A percentile compares a stretch with the other conserved stretches of the same genome.
phyloP scores from a whole-genome alignment of 2,329 filamentous ascomycete genomes.

The Gnomoniopsis sp. region DNA sequence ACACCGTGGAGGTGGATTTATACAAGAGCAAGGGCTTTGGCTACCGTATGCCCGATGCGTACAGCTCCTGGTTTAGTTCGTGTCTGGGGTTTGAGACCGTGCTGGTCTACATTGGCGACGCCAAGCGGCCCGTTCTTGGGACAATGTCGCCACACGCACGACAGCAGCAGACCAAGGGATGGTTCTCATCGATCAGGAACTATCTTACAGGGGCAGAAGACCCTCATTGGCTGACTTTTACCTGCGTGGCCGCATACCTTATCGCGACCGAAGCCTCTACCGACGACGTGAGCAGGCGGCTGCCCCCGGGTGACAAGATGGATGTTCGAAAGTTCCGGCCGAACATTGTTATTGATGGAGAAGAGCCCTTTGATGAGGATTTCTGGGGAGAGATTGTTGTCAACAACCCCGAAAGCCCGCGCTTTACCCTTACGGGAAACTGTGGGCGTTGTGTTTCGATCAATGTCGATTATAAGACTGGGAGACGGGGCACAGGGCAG shows the following conservation, averaged over 20 bases:
- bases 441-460: slow-evolving; percentile 66
- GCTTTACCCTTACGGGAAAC: slow-evolving; percentile 63
- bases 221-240: slow-evolving; percentile 61
- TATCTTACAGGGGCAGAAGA: slow-evolving; percentile 30
- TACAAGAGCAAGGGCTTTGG: slow-evolving; percentile 55
- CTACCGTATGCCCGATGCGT: slow-evolving; percentile 59
- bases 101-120: slow-evolving; percentile 63
- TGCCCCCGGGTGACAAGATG: slow-evolving; percentile 47
- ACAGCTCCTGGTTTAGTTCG: slow-evolving; percentile 64
- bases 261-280: slow-evolving; percentile 69
- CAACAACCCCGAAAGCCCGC: slow-evolving; percentile 22
- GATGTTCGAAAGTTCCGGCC: slow-evolving; percentile 69
- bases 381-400: slow-evolving; percentile 64
- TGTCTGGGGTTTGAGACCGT: slow-evolving; percentile 61
- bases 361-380: slow-evolving; percentile 64
- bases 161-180: slow-evolving; percentile 23
- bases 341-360: slow-evolving; percentile 66
- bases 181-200: slow-evolving; percentile 32
- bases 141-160: slow-evolving; percentile 40
- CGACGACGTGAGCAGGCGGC: slow-evolving; percentile 57
- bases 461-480: slow-evolving; percentile 69
- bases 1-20: slow-evolving; percentile 51
- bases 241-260: slow-evolving; percentile 73
- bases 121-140: slow-evolving; percentile 59
- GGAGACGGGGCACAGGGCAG: slow-evolving; percentile 53